A percentile compares a stretch with the other conserved stretches of the same genome.
Evolutionary conservation across 345 rosid genomes (phyloP).

Genomic region (Fremontodendron californicum): DNA sequence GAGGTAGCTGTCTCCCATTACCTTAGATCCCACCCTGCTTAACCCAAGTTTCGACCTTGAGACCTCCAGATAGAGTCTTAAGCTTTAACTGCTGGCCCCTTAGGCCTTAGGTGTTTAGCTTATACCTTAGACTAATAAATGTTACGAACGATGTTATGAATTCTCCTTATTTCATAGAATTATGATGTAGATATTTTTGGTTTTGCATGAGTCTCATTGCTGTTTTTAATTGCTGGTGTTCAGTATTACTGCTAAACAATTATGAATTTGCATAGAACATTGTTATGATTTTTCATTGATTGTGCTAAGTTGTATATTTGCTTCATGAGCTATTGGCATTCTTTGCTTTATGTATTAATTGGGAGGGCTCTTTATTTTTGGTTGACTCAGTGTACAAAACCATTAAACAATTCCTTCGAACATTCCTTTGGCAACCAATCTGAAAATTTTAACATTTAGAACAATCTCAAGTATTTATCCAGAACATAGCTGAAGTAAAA

Average conservation of each 20-base stretch:
- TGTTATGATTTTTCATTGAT: no score
- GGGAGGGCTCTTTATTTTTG: no score
- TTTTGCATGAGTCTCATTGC: background rate
- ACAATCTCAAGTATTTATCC: no score
- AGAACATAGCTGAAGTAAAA: no score
- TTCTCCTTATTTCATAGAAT: background rate
- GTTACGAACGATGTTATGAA: background rate
- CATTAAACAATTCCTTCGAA: no score
- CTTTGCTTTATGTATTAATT: no score
- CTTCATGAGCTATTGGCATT: no score
- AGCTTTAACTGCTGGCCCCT: background rate
- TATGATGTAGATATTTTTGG: background rate
- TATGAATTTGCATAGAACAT: background rate
- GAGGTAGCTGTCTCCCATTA: background rate
- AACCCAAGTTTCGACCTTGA: background rate
- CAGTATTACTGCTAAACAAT: background rate
- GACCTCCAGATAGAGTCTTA: background rate
- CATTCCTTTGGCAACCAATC: no score
- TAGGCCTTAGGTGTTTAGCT: background rate
- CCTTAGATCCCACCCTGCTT: background rate
- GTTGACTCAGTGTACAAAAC: no score
- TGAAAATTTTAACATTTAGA: no score
- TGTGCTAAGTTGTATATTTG: no score
- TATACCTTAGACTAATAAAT: background rate
- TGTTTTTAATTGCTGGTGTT: background rate